Base-by-base conservation (phyloP, 1,284 basidiomycete species). In the Ustilago lituana region DNA sequence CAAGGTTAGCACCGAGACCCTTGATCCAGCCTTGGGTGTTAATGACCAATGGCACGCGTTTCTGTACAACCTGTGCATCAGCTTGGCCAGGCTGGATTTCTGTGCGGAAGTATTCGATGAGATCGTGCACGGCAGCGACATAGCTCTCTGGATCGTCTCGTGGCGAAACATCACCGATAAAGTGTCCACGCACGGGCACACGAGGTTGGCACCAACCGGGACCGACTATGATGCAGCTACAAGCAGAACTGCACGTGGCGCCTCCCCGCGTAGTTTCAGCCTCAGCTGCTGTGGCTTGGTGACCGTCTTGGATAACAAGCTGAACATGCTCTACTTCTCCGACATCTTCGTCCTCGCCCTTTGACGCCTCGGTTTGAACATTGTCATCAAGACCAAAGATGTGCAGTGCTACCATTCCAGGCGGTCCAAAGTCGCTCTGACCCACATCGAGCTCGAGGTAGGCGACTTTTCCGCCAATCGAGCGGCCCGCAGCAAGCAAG, bases 21-120 rank as follows among this genome's bases (percentile, higher is more conserved):
- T 95, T 97, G 14, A 88, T 87, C 95, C 95, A 98, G 2, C 95
- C 95, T 87, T 95, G 94, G 0, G 92, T 97, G 82, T 98, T 98
- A 53, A 98, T 87, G 9, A 98, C 87, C 5, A 98, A 87, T 0
- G 95, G 95, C 4, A 82, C 69, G 11, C 56, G 40, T 19, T 36
- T 32, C 26, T 43, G 26, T 5, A 19, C 26, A 15, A 39, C 41
- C n/a, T 38, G 19, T 31, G 49, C 45, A 19, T 39, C 33, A 15
- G 38, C 23, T 20, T 50, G 43, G 11, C 53, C 47, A 4, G 39
- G 53, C 33, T 65, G 68, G 20, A 68, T 50, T 22, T 58, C 43
- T 17, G 22, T 32, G 15, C 52, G 49, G 48, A 82, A 97, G 2
- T 86, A 85, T 40, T 90, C 86, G 31, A 93, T 47, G 9, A 94